Evolutionary conservation across 2,329 filamentous ascomycete genomes (phyloP).

Genomic region (Cercospora sesami): DNA sequence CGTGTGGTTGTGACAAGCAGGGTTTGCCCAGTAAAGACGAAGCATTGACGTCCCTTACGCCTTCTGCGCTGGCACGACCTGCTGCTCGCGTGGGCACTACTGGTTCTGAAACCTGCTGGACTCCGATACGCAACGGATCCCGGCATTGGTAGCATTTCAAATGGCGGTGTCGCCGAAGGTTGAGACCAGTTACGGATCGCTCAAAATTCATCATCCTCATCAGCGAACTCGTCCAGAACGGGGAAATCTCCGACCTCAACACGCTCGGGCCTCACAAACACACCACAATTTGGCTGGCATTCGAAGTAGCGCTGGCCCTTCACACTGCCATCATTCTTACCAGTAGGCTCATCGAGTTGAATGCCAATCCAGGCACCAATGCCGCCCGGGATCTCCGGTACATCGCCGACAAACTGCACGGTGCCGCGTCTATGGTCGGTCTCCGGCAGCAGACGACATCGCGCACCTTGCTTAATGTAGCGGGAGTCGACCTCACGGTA

Average conservation of each 20-base stretch:
- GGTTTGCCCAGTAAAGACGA: slow-evolving; percentile 11
- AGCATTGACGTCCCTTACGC: background rate
- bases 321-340: slow-evolving; percentile 79
- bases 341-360: slow-evolving; percentile 72
- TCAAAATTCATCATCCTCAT: slow-evolving; percentile 71
- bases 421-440: slow-evolving; percentile 69
- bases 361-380: slow-evolving; percentile 70
- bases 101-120: background rate
- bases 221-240: slow-evolving; percentile 66
- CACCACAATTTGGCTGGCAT: slow-evolving; percentile 67
- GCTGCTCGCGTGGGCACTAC: background rate
- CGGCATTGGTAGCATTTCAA: background rate
- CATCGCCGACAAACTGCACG: slow-evolving; percentile 70
- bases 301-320: slow-evolving; percentile 67
- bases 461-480: slow-evolving; percentile 48
- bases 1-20: slow-evolving; percentile 15
- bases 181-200: background rate
- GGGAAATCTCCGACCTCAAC: slow-evolving; percentile 75
- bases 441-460: slow-evolving; percentile 54
- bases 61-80: slow-evolving; percentile 11
- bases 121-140: background rate
- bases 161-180: slow-evolving; percentile 11
- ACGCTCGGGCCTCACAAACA: slow-evolving; percentile 76
- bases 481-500: slow-evolving; percentile 69
- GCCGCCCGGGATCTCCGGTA: slow-evolving; percentile 68